Conservation (phyloP, 176 grass and related monocot species). For the Thinopyrum elongatum region DNA sequence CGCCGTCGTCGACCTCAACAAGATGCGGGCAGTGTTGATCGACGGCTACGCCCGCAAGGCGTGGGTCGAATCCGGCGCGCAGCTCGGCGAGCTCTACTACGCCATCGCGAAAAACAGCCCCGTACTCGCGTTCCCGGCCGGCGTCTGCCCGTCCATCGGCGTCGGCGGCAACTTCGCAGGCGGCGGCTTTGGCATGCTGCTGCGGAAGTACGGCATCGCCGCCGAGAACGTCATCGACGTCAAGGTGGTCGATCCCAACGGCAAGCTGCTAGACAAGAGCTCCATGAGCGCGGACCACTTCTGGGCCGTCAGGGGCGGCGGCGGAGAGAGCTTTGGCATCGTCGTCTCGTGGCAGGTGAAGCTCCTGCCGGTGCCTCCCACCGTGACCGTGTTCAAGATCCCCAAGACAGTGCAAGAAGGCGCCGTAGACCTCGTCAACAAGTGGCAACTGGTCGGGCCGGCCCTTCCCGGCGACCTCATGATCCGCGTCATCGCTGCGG, state of each 20-base stretch:
- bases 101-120: conserved; percentile 18
- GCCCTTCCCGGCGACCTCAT: conserved; percentile 27
- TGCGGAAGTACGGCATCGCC: conserved; percentile 49
- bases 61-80: conserved; percentile 55
- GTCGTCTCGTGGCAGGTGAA: conserved; percentile 39
- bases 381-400: conserved; percentile 32
- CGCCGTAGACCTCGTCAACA: conserved; percentile 29
- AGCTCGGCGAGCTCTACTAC: conserved; percentile 55
- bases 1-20: conserved; percentile 37
- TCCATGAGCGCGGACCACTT: conserved; percentile 41
- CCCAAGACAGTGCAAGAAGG: conserved; percentile 11
- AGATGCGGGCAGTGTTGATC: conserved; percentile 16
- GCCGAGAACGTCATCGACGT: conserved; percentile 57
- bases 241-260: conserved; percentile 34
- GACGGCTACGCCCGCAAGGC: conserved; percentile 24
- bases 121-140: conserved; percentile 34
- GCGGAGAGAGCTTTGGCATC: conserved; percentile 44
- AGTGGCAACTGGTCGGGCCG: conserved; percentile 49
- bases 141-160: conserved; percentile 48
- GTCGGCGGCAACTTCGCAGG: conserved; percentile 51
- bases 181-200: conserved; percentile 43
- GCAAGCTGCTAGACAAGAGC: conserved; percentile 28
- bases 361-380: conserved; percentile 16
- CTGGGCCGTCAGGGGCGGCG: conserved; percentile 49
- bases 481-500: neutral